phyloP scores from a whole-genome alignment of 345 rosid species.

The Camelina hispida region DNA sequence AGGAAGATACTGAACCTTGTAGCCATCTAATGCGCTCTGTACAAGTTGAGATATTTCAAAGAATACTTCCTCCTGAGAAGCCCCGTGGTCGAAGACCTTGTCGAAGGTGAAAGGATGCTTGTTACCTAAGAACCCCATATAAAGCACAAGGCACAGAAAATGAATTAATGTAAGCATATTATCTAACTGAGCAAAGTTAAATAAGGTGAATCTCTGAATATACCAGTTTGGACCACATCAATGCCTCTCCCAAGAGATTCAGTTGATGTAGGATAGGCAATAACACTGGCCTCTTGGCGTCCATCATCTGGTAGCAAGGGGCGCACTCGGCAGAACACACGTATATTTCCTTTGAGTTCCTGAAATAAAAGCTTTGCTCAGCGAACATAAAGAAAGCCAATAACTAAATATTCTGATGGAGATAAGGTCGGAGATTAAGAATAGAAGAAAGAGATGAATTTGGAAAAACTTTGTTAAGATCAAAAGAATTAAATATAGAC shows the following conservation, averaged over 20 bases:
- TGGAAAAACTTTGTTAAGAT: no score
- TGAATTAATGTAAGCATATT: background rate
- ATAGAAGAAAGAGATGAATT: no score
- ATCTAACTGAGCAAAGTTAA: background rate
- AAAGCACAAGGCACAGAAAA: background rate
- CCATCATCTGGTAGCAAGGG: conserved; percentile 80
- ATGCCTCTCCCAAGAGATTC: conserved; percentile 84
- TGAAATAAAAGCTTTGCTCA: conserved; percentile 34
- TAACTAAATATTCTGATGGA: no score
- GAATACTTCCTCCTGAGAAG: conserved; percentile 88
- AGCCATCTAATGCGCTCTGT: conserved; percentile 97
- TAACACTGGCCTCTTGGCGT: conserved; percentile 55
- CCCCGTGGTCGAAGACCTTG: conserved; percentile 83
- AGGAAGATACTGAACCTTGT: conserved; percentile 60
- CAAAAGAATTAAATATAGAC: background rate
- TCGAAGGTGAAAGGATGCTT: conserved; percentile 89
- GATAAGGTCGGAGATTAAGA: no score
- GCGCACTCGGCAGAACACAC: conserved; percentile 95
- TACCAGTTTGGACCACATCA: conserved; percentile 84
- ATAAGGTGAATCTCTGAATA: background rate
- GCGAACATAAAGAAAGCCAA: background rate
- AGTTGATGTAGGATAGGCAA: conserved; percentile 70
- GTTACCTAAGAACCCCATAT: conserved; percentile 57
- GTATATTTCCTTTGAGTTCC: conserved; percentile 98
- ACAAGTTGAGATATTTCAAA: conserved; percentile 90